These are phyloP conservation scores for Aspergillus intermedius DNA, from an alignment of 2,329 filamentous ascomycete species.

Conservation along the genomic window DNA sequence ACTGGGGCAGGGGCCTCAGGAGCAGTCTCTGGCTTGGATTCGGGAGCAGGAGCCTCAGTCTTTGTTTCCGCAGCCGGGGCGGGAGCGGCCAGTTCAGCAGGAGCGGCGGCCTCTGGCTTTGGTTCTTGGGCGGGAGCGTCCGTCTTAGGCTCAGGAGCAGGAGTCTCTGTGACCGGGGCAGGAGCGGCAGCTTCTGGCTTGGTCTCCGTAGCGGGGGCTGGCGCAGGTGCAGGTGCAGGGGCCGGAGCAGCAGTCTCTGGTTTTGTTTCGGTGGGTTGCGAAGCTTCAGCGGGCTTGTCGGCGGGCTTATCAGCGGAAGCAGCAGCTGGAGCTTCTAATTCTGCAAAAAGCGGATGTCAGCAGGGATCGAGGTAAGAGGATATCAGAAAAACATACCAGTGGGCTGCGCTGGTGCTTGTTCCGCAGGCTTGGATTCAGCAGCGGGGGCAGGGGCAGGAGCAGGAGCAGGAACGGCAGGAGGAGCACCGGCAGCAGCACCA, in stretches of 20 bases:
- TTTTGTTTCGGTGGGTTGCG: slow-evolving; percentile 1
- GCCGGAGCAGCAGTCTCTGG: slow-evolving; percentile 5
- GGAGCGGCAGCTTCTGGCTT: slow-evolving; percentile 8
- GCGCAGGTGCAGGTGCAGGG: not conserved
- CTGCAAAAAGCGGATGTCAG: not conserved
- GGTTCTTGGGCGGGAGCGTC: slow-evolving; percentile 1
- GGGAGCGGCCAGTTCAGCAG: slow-evolving; percentile 6
- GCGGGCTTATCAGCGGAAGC: not conserved
- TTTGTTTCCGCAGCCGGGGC: not conserved
- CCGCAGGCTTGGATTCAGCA: slow-evolving; percentile 1
- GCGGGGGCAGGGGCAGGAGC: not conserved
- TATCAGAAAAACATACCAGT: slow-evolving; percentile 8
- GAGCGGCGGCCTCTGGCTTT: not conserved
- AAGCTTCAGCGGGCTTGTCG: slow-evolving; percentile 9
- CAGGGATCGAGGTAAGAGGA: not conserved
- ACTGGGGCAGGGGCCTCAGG: not conserved
- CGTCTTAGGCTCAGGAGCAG: slow-evolving; percentile 5
- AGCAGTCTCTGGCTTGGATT: not conserved
- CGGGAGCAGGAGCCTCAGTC: not conserved
- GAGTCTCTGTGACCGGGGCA: slow-evolving; percentile 5
- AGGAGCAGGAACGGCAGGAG: slow-evolving; percentile 2
- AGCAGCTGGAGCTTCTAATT: not conserved
- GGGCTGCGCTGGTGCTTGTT: slow-evolving; percentile 9
- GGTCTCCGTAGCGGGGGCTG: slow-evolving; percentile 4
- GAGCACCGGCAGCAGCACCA: slow-evolving; percentile 2